A percentile compares a stretch with the other conserved stretches of the same genome.
phyloP scores from a whole-genome alignment of 257 asterid genomes.

The Capsicum baccatum region DNA sequence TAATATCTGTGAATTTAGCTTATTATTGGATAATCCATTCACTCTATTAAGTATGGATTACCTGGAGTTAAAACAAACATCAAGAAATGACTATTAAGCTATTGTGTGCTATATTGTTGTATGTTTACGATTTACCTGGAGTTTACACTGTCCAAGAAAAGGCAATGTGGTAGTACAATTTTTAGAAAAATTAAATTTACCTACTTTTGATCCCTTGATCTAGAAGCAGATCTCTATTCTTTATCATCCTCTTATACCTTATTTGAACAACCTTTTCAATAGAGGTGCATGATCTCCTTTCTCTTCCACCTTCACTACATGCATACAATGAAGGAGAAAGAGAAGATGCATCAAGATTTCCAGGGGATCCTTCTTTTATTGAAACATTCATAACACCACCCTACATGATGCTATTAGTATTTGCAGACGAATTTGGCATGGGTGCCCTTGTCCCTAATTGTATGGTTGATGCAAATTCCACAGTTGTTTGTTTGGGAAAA shows the following conservation, averaged over 20 bases:
- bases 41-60: background rate
- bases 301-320: constrained; percentile 57
- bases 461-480: constrained; percentile 31
- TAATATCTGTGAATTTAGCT: background rate
- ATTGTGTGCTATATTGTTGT: no score
- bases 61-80: no score
- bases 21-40: background rate
- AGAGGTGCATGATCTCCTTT: constrained; percentile 46
- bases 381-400: constrained; percentile 54
- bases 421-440: constrained; percentile 43
- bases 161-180: no score
- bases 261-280: constrained; percentile 58
- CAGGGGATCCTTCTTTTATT: constrained; percentile 48
- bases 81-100: no score
- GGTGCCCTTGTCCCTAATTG: constrained; percentile 27
- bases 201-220: constrained; percentile 75
- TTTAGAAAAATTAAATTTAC: constrained; percentile 39
- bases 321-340: constrained; percentile 70
- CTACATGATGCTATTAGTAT: constrained; percentile 36
- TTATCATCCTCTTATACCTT: constrained; percentile 59
- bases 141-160: no score
- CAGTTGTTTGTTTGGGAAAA: constrained; percentile 31
- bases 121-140: no score
- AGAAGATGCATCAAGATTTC: constrained; percentile 63
- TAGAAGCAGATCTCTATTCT: constrained; percentile 60